Evolutionary conservation across 2,329 filamentous ascomycete species (phyloP), one percentile per base, ranked within the genome.

Genomic region (Colletotrichum sidae): DNA sequence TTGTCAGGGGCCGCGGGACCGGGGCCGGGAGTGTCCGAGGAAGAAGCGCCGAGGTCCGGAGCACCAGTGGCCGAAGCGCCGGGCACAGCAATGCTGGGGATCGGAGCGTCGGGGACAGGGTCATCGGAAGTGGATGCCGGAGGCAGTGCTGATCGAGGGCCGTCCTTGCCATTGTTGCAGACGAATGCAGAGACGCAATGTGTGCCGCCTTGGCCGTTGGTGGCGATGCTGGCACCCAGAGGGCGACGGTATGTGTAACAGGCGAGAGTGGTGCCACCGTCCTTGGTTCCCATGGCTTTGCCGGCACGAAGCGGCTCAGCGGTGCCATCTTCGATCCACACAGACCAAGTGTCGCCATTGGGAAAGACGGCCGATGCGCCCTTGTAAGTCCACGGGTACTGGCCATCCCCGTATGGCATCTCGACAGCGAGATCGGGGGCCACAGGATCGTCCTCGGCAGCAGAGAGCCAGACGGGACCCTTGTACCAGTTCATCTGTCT

Each of bases 401-500:
- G 71, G 38, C 79, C 79, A 33, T 77, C 72, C 11, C 70, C 72
- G 70, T 72, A 81, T 1, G 78, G 79, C 50, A 81, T 72, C 67
- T 81, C 73, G 11, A 79, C 76, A 13, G 75, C 73, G 75, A 79
- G 74, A 39, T 80, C 74, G 10, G 79, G 77, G 34, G 75, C 73
- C 12, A 73, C 70, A 10, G 78, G 78, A 42, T 78, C 78, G 11
- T 72, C 69, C 37, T 74, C 74, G 42, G 72, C 75, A 37, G 73
- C 72, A 4, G 71, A 69, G 12, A 78, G 75, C 79, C 79, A 81
- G 39, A 70, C 61, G 47, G 80, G 73, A 9, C 79, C 74, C 50
- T 76, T 58, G 59, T 81, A 81, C 79, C 79, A 81, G 67, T 81
- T 80, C 70, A 81, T 77, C 68, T 81, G 79, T 45, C 79, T 79